A percentile compares a stretch with the other conserved stretches of the same genome.
phyloP scores from a whole-genome alignment of 2,329 filamentous ascomycete genomes.

The Fusarium nygamai region DNA sequence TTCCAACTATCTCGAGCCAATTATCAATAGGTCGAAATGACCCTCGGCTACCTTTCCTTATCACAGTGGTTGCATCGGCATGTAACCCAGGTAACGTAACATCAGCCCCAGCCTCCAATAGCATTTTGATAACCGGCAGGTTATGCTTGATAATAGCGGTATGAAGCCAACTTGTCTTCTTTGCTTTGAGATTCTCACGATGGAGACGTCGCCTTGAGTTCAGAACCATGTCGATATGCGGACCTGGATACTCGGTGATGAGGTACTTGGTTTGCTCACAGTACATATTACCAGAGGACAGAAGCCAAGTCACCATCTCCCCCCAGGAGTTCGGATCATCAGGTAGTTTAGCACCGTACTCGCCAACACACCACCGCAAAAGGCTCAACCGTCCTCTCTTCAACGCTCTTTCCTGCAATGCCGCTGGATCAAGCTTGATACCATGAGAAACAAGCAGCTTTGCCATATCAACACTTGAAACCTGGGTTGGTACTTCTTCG shows the following conservation, averaged over 20 bases:
- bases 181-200: accelerated
- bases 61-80: neutral
- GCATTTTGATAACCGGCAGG: neutral
- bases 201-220: neutral
- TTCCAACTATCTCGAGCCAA: neutral
- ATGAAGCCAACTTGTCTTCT: constrained; percentile 10
- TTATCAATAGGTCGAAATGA: neutral
- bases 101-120: constrained; percentile 5
- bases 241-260: constrained; percentile 5
- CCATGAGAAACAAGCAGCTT: neutral
- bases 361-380: constrained; percentile 6
- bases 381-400: neutral
- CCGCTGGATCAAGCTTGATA: neutral
- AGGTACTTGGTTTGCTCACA: neutral
- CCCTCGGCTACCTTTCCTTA: neutral
- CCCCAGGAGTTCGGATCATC: neutral
- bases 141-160: neutral
- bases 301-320: neutral
- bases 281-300: neutral
- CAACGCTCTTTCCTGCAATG: neutral
- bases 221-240: constrained; percentile 5
- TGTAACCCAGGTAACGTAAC: neutral
- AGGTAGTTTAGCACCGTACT: neutral
- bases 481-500: neutral
- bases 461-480: neutral